Evolutionary conservation across 2,329 filamentous ascomycete species (phyloP).

Genomic region (Ophiostoma perfectum): DNA sequence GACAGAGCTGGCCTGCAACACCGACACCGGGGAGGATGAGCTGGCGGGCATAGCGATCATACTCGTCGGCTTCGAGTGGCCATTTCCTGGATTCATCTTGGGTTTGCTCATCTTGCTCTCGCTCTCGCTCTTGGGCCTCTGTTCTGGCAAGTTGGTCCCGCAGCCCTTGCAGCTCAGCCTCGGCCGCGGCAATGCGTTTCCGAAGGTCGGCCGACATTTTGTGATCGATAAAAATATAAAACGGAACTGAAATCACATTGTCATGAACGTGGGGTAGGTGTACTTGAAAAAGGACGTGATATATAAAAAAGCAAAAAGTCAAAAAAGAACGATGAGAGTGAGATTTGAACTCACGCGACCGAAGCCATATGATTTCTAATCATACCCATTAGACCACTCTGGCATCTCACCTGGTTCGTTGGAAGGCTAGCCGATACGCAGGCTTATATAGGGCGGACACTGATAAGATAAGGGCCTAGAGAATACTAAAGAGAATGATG

Average conservation of each 20-base stretch:
- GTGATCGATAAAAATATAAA: not conserved
- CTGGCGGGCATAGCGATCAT: slow-evolving; percentile 81
- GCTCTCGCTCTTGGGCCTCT: slow-evolving; percentile 32
- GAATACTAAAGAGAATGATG: not conserved
- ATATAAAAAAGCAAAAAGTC: slow-evolving; percentile 2
- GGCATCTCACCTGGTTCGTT: slow-evolving; percentile 19
- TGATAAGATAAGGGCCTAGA: not conserved
- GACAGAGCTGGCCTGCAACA: slow-evolving; percentile 67
- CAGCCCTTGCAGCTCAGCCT: slow-evolving; percentile 44
- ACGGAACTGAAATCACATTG: not conserved
- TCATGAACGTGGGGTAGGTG: not conserved
- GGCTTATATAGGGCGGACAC: not conserved
- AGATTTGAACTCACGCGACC: slow-evolving; percentile 27
- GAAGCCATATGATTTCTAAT: slow-evolving; percentile 28
- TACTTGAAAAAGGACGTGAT: not conserved
- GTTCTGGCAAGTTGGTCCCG: slow-evolving; percentile 41
- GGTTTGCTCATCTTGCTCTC: not conserved
- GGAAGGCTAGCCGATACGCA: not conserved
- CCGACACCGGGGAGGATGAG: slow-evolving; percentile 83
- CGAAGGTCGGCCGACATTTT: slow-evolving; percentile 36
- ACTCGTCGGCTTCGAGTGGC: slow-evolving; percentile 68
- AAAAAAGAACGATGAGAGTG: slow-evolving; percentile 24
- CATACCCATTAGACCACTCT: slow-evolving; percentile 28
- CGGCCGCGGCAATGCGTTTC: slow-evolving; percentile 43
- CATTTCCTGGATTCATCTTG: slow-evolving; percentile 43